These are phyloP conservation scores for Medicago arabica DNA, from an alignment of 306 rosid species.

Conservation along the genomic window DNA sequence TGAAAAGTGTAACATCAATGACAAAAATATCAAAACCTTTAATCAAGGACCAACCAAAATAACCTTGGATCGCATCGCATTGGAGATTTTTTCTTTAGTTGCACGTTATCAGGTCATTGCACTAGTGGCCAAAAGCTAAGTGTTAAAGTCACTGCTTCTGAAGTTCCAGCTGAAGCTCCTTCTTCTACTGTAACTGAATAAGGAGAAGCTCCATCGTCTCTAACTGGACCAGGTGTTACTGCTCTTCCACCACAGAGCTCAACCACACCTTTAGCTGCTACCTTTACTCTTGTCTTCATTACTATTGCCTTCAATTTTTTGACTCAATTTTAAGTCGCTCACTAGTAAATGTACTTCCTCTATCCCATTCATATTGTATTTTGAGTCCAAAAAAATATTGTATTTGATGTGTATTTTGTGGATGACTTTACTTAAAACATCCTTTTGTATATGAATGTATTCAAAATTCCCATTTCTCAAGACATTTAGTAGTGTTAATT, in stretches of 20 bases:
- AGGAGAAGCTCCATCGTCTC: not conserved
- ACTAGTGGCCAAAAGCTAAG: constrained; percentile 57
- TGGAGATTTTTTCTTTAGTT: constrained; percentile 43
- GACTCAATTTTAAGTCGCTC: constrained; percentile 14
- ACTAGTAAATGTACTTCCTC: too few relatives aligned
- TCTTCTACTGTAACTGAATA: not conserved
- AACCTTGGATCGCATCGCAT: not conserved
- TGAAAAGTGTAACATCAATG: constrained; percentile 10
- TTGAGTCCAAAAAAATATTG: too few relatives aligned
- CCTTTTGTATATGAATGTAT: too few relatives aligned
- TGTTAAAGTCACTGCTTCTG: constrained; percentile 32
- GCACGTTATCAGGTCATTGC: constrained; percentile 53
- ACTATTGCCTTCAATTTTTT: constrained; percentile 33
- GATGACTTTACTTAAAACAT: too few relatives aligned
- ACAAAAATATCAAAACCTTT: not conserved
- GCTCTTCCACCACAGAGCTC: constrained; percentile 43
- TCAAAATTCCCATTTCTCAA: too few relatives aligned
- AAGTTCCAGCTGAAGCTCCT: not conserved
- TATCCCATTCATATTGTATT: too few relatives aligned
- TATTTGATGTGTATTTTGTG: too few relatives aligned
- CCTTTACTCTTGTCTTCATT: constrained; percentile 33
- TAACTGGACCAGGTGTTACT: not conserved
- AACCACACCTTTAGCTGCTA: constrained; percentile 29
- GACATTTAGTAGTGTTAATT: too few relatives aligned
- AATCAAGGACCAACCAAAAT: constrained; percentile 37